These are phyloP conservation scores for Lignosus rhinocerotis DNA, from an alignment of 1,284 basidiomycete genomes.

Conservation along the genomic window DNA sequence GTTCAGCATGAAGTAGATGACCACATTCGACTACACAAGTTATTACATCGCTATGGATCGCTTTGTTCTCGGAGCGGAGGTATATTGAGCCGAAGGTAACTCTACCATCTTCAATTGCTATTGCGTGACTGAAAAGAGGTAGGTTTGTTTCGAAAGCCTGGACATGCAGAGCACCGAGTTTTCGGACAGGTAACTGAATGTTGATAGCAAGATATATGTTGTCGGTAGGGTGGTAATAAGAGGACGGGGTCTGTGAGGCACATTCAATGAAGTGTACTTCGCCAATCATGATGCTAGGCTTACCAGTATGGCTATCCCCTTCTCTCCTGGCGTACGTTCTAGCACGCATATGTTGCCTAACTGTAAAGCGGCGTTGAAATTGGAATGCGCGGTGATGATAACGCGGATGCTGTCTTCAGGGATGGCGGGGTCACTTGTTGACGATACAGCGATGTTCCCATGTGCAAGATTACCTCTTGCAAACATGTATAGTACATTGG, in stretches of 20 bases:
- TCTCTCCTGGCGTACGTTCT: conserved; percentile 21
- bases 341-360: conserved; percentile 27
- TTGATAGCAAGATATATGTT: conserved; percentile 21
- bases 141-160: conserved; percentile 27
- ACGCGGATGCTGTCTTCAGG: conserved; percentile 20
- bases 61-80: conserved; percentile 15
- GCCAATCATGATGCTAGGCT: background rate
- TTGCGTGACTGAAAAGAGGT: conserved; percentile 22
- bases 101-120: conserved; percentile 7
- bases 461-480: conserved; percentile 24
- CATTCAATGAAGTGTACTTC: background rate
- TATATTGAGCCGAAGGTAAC: conserved; percentile 22
- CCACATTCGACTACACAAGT: too few relatives aligned
- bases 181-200: conserved; percentile 21
- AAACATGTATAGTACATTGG: conserved; percentile 30
- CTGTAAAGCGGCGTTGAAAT: conserved; percentile 9
- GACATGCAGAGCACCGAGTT: conserved; percentile 7
- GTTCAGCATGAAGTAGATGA: too few relatives aligned
- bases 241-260: conserved; percentile 19
- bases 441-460: conserved; percentile 22
- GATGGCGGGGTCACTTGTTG: conserved; percentile 4
- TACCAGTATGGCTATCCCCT: conserved; percentile 33
- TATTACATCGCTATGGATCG: conserved; percentile 20
- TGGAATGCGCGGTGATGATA: conserved; percentile 22
- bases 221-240: conserved; percentile 5